Conservation (phyloP, 2,329 filamentous ascomycete species). For the Colletotrichum simmondsii region DNA sequence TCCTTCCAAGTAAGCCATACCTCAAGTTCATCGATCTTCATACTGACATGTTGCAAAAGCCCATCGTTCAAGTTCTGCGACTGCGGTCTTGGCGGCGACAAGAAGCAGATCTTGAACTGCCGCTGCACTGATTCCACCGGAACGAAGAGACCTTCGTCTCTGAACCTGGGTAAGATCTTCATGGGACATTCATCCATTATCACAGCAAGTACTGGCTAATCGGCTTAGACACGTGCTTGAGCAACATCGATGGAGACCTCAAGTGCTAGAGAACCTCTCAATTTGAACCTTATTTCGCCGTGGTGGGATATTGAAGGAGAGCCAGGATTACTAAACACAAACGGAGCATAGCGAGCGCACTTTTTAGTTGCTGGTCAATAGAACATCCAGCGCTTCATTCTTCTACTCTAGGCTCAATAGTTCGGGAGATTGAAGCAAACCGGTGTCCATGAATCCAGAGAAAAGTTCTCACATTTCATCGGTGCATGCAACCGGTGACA, state of each 20-base stretch:
- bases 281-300: not conserved
- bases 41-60: not conserved
- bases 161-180: not conserved
- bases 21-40: too few species aligned
- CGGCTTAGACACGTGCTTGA: too few species aligned
- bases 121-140: not conserved
- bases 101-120: not conserved
- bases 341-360: not conserved
- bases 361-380: not conserved
- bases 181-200: too few species aligned
- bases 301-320: not conserved
- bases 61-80: not conserved
- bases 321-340: not conserved
- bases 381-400: not conserved
- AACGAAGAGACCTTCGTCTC: not conserved
- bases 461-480: not conserved
- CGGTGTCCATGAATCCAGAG: not conserved
- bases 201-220: too few species aligned
- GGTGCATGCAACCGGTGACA: not conserved
- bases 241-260: too few species aligned
- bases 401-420: not conserved
- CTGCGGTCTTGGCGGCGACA: not conserved
- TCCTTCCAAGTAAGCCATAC: not conserved
- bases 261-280: too few species aligned
- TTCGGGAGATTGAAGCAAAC: not conserved